A percentile compares a stretch with the other conserved stretches of the same genome.
Evolutionary conservation across 768 basidiomycete genomes (phyloP).

Genomic region (Hemileccinum impolitum): DNA sequence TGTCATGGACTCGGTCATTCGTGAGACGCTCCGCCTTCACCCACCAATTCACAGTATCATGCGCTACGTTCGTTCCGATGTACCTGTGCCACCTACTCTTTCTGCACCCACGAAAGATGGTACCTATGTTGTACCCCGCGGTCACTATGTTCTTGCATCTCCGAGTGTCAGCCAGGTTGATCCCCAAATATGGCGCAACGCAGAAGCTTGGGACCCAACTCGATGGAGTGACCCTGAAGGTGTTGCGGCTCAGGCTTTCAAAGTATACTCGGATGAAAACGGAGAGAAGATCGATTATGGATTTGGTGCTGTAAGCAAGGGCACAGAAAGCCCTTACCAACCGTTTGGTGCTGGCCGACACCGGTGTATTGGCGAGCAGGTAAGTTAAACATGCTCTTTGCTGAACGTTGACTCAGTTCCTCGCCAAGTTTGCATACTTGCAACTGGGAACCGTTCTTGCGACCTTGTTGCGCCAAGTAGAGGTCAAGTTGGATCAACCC

Average conservation of each 20-base stretch:
- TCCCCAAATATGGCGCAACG: slow-evolving; percentile 73
- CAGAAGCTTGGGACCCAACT: slow-evolving; percentile 68
- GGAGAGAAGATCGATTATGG: slow-evolving; percentile 96
- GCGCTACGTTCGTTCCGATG: slow-evolving; percentile 86
- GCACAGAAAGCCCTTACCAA: slow-evolving; percentile 93
- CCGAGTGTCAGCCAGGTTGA: slow-evolving; percentile 89
- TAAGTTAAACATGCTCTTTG: slow-evolving; percentile 25
- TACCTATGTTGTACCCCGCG: slow-evolving; percentile 84
- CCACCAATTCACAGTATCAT: slow-evolving; percentile 96
- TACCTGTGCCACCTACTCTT: slow-evolving; percentile 77
- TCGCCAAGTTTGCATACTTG: slow-evolving; percentile 81
- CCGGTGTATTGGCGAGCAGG: slow-evolving; percentile 91
- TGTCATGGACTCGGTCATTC: slow-evolving; percentile 83
- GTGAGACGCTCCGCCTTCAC: slow-evolving; percentile 90
- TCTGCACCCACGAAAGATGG: slow-evolving; percentile 71
- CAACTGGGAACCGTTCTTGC: slow-evolving; percentile 85
- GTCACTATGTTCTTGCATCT: slow-evolving; percentile 84
- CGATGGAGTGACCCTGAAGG: slow-evolving; percentile 88
- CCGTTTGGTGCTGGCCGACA: slow-evolving; percentile 98
- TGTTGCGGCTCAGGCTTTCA: slow-evolving; percentile 74
- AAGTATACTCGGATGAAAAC: slow-evolving; percentile 65
- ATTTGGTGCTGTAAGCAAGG: slow-evolving; percentile 93
- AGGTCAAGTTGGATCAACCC: slow-evolving; percentile 56
- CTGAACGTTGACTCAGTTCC: slow-evolving; percentile 3
- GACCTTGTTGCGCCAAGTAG: slow-evolving; percentile 72